A percentile compares a stretch with the other conserved stretches of the same genome.
phyloP scores from a whole-genome alignment of 108 stramenopile genomes.

The Mediolabrus comicus region DNA sequence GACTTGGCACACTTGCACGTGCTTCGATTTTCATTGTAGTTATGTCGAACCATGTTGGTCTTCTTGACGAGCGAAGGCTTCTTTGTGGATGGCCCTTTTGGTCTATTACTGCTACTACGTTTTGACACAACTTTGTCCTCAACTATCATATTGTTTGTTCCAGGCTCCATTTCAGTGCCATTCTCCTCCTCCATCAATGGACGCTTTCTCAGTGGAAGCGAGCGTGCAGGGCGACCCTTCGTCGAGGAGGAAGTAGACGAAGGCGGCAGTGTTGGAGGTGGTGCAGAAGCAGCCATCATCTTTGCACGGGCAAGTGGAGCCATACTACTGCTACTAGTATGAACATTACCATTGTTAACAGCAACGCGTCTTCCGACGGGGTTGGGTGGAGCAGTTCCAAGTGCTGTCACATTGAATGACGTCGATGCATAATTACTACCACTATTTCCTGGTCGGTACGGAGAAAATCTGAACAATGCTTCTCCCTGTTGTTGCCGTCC shows the following conservation, averaged over 20 bases:
- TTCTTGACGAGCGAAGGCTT: constrained; percentile 8
- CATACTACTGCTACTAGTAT: not conserved
- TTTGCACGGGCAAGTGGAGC: not conserved
- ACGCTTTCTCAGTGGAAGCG: constrained; percentile 35
- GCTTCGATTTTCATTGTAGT: constrained; percentile 16
- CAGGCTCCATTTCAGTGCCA: not conserved
- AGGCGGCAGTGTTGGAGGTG: not conserved
- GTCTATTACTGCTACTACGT: not conserved
- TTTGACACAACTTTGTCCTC: not conserved
- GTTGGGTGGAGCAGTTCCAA: constrained; percentile 19
- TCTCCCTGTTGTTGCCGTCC: not conserved
- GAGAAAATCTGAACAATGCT: constrained; percentile 26
- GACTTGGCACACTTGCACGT: constrained; percentile 33
- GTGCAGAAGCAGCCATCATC: not conserved
- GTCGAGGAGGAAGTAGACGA: not conserved
- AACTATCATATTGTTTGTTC: not conserved
- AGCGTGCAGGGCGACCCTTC: constrained; percentile 10
- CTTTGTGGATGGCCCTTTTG: not conserved
- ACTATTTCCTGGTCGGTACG: constrained; percentile 13
- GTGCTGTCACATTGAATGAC: constrained; percentile 3
- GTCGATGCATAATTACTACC: not conserved
- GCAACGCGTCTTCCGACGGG: not conserved
- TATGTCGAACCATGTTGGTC: constrained; percentile 18
- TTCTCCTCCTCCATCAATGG: constrained; percentile 13
- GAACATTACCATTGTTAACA: not conserved